Percentiles rank a stretch among this genome's conserved stretches.
Evolutionary conservation across 805 yeast species (phyloP).

Genomic region (Blastobotrys robertii): DNA sequence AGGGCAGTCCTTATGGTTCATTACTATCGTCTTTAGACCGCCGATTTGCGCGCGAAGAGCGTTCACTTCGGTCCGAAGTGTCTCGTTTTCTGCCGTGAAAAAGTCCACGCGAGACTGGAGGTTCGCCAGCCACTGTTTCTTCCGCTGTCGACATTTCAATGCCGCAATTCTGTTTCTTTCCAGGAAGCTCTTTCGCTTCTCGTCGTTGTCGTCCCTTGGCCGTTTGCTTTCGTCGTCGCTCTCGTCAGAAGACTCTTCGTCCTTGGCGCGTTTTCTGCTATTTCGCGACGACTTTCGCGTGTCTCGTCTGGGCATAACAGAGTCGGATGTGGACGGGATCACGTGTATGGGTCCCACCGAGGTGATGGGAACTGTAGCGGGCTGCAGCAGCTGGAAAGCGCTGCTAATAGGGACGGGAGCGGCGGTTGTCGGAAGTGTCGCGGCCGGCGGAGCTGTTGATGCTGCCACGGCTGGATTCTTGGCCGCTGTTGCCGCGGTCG

Average conservation of each 20-base stretch:
- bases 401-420: not conserved
- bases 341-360: too few relatives aligned
- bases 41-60: constrained; percentile 50
- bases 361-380: not conserved
- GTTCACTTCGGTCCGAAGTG: constrained; percentile 48
- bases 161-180: constrained; percentile 96
- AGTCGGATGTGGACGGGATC: too few relatives aligned
- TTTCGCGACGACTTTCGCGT: too few relatives aligned
- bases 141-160: constrained; percentile 86
- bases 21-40: constrained; percentile 24
- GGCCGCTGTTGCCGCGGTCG: constrained; percentile 4
- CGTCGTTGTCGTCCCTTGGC: constrained; percentile 13
- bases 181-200: constrained; percentile 64
- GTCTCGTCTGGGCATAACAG: too few relatives aligned
- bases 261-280: too few relatives aligned
- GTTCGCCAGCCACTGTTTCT: constrained; percentile 76
- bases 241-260: not conserved
- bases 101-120: constrained; percentile 72
- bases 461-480: not conserved
- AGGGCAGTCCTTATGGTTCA: constrained; percentile 10
- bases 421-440: constrained; percentile 2
- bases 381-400: not conserved
- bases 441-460: constrained; percentile 7
- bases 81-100: constrained; percentile 61
- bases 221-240: not conserved